Conservation (phyloP, 169 alveolate genomes). For the Babesia ovis region DNA sequence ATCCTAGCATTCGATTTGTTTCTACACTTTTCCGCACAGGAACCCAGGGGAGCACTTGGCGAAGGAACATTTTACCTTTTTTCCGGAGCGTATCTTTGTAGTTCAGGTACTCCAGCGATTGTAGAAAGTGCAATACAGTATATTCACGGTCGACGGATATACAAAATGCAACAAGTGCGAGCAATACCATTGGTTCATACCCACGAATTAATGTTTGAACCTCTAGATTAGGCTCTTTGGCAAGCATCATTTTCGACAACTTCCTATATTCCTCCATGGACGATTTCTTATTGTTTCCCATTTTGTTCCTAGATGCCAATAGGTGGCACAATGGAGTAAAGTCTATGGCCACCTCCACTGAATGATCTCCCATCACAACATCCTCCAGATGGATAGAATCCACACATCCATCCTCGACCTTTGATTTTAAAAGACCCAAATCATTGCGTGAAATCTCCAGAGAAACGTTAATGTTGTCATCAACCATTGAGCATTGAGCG, state of each 20-base stretch:
- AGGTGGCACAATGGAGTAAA: conserved; percentile 1
- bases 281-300: not conserved
- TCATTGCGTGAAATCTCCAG: not conserved
- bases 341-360: conserved; percentile 6
- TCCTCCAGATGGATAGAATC: conserved; percentile 1
- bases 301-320: not conserved
- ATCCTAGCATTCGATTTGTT: conserved; percentile 26
- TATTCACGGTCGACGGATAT: conserved; percentile 37
- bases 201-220: not conserved
- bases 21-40: conserved; percentile 46
- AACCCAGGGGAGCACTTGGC: conserved; percentile 46
- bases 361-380: not conserved
- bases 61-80: conserved; percentile 46
- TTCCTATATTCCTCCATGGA: not conserved
- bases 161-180: conserved; percentile 24
- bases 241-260: not conserved
- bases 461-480: not conserved
- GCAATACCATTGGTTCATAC: not conserved
- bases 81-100: conserved; percentile 54
- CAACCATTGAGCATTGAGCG: not conserved
- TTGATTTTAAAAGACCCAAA: not conserved
- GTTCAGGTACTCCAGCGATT: conserved; percentile 55
- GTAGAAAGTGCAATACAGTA: conserved; percentile 39
- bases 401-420: not conserved
- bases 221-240: not conserved